A percentile compares a stretch with the other conserved stretches of the same genome.
phyloP scores from a whole-genome alignment of 2,329 filamentous ascomycete species.

The Fusarium sp. region DNA sequence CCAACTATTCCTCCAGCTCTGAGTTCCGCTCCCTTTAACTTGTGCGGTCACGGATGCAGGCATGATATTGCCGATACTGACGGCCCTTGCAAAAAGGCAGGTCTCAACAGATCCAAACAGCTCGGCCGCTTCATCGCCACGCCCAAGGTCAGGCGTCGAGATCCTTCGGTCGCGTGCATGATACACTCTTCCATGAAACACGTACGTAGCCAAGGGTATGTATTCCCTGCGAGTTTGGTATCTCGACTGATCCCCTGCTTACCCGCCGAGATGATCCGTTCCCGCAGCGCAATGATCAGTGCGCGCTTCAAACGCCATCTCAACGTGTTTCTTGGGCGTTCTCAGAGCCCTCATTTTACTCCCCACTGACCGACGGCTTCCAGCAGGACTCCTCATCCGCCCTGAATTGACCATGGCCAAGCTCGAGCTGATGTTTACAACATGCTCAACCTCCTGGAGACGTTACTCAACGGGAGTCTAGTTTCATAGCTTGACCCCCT shows the following conservation, averaged over 20 bases:
- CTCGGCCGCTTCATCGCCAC: not conserved
- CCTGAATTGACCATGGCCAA: not conserved
- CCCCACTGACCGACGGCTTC: not conserved
- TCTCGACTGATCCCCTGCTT: not conserved
- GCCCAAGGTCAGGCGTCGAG: not conserved
- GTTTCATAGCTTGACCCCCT: not conserved
- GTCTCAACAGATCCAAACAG: not conserved
- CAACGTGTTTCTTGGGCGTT: not conserved
- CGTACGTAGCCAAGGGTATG: not conserved
- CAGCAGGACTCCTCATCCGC: not conserved
- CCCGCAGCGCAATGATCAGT: not conserved
- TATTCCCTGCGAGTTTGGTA: not conserved
- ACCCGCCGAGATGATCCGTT: not conserved
- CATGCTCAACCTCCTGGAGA: not conserved
- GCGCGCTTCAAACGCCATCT: not conserved
- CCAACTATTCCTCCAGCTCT: not conserved
- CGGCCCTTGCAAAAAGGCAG: not conserved
- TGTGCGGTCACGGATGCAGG: fast-evolving
- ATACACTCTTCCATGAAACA: too few relatives aligned
- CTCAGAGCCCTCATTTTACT: not conserved
- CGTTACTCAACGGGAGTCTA: fast-evolving
- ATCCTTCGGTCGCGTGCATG: not conserved
- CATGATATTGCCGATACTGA: too few relatives aligned
- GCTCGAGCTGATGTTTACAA: not conserved
- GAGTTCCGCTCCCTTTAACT: too few relatives aligned